Conservation (phyloP, 768 basidiomycete genomes). For the Lepiota brunneoincarnata region DNA sequence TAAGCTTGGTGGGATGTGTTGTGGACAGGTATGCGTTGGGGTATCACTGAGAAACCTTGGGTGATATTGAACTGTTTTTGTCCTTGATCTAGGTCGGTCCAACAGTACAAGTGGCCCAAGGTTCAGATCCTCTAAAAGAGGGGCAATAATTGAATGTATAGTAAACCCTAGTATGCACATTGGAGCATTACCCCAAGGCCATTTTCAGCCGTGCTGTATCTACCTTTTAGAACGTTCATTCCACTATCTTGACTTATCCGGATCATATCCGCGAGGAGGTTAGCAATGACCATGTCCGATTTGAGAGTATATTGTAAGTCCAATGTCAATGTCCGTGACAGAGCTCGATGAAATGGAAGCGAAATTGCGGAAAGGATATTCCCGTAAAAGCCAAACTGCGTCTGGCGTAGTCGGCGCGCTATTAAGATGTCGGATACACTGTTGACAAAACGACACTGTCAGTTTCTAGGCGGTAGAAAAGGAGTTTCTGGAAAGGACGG, state of each 20-base stretch:
- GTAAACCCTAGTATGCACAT: constrained; percentile 2
- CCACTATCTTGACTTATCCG: too few relatives aligned
- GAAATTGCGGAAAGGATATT: neutral
- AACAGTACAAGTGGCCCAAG: constrained; percentile 53
- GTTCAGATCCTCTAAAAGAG: constrained; percentile 33
- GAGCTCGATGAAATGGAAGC: neutral
- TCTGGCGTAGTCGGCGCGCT: neutral
- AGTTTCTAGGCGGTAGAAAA: neutral
- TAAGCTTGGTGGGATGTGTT: constrained; percentile 80
- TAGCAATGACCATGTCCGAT: too few relatives aligned
- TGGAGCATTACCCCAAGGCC: constrained; percentile 10
- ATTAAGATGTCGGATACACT: neutral
- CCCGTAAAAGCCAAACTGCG: neutral
- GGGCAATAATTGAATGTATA: neutral
- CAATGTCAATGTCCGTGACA: constrained; percentile 1
- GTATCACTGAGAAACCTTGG: neutral
- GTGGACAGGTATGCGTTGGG: constrained; percentile 58
- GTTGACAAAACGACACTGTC: neutral
- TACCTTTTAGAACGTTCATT: constrained; percentile 1
- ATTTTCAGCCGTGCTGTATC: constrained; percentile 8
- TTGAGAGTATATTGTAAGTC: neutral
- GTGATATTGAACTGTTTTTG: neutral
- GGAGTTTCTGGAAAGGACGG: neutral
- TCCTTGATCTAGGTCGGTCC: constrained; percentile 40
- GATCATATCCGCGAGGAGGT: too few relatives aligned